Percentiles rank a stretch among this genome's conserved stretches.
These are phyloP conservation scores for Alternaria sp. DNA, from an alignment of 2,329 filamentous ascomycete genomes.

Conservation along the genomic window DNA sequence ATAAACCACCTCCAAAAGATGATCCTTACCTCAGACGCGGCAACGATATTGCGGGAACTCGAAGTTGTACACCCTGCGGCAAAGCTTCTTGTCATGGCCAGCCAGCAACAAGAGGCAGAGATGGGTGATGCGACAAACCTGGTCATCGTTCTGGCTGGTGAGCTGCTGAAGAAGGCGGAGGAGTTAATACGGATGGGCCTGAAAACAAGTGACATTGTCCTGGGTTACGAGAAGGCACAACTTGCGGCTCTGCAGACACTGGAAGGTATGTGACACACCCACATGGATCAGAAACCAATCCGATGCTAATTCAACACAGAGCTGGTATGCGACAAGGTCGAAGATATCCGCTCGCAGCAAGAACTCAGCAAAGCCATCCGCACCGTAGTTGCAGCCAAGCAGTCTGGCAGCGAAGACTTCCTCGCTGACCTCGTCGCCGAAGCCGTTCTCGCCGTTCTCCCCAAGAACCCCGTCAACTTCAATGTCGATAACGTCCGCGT, in stretches of 20 bases:
- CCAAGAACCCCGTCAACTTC: slow-evolving; percentile 95
- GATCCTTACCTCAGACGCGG: slow-evolving; percentile 97
- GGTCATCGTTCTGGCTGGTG: slow-evolving; percentile 93
- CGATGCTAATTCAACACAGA: slow-evolving; percentile 59
- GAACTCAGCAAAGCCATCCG: slow-evolving; percentile 95
- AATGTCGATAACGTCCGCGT: slow-evolving; percentile 99
- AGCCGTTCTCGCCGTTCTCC: slow-evolving; percentile 82
- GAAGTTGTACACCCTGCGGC: slow-evolving; percentile 98
- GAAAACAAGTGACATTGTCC: slow-evolving; percentile 97
- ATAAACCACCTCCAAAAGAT: slow-evolving; percentile 99
- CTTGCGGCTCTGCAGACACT: slow-evolving; percentile 84
- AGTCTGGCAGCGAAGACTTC: slow-evolving; percentile 90
- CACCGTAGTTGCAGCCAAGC: slow-evolving; percentile 96
- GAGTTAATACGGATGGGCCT: slow-evolving; percentile 95
- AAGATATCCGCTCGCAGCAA: slow-evolving; percentile 78
- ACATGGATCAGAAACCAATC: neutral
- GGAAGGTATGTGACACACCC: slow-evolving; percentile 64
- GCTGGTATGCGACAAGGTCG: slow-evolving; percentile 88
- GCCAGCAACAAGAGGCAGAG: slow-evolving; percentile 97
- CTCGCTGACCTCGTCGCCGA: slow-evolving; percentile 88
- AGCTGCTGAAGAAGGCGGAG: slow-evolving; percentile 96
- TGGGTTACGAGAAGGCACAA: slow-evolving; percentile 94
- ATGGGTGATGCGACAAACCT: slow-evolving; percentile 99
- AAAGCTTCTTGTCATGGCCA: slow-evolving; percentile 97
- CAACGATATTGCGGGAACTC: slow-evolving; percentile 95